Conservation (phyloP, 2,329 filamentous ascomycete genomes). For the Phyllosticta citriasiana region DNA sequence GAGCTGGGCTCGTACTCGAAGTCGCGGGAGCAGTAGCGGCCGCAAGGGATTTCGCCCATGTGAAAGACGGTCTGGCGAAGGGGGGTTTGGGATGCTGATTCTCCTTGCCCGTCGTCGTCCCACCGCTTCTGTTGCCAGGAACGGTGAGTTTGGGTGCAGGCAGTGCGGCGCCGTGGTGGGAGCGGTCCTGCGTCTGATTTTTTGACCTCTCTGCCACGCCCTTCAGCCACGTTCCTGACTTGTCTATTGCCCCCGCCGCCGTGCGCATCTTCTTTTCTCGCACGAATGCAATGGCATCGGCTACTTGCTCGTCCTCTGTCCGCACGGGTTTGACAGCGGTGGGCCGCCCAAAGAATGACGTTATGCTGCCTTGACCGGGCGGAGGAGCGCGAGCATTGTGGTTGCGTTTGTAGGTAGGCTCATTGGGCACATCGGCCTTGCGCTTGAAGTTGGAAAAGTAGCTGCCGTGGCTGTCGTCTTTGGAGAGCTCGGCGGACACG, state of each 20-base stretch:
- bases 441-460: background rate
- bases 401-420: background rate
- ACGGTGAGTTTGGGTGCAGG: background rate
- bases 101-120: background rate
- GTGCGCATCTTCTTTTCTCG: slow-evolving; percentile 9
- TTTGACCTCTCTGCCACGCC: background rate
- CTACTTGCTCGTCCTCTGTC: slow-evolving; percentile 7
- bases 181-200: background rate
- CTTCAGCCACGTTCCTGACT: background rate
- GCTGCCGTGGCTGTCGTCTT: slow-evolving; percentile 10
- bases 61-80: background rate
- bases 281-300: background rate
- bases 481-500: background rate
- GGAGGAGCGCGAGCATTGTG: slow-evolving; percentile 13
- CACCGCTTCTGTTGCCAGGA: background rate
- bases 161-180: background rate
- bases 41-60: background rate
- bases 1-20: background rate
- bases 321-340: slow-evolving; percentile 11
- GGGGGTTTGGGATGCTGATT: background rate
- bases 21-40: background rate
- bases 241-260: background rate
- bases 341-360: slow-evolving; percentile 40
- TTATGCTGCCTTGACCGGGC: slow-evolving; percentile 42
- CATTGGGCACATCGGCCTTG: background rate